Base-by-base conservation (phyloP, 805 yeast species). In the Zygotorulaspora sp. region DNA sequence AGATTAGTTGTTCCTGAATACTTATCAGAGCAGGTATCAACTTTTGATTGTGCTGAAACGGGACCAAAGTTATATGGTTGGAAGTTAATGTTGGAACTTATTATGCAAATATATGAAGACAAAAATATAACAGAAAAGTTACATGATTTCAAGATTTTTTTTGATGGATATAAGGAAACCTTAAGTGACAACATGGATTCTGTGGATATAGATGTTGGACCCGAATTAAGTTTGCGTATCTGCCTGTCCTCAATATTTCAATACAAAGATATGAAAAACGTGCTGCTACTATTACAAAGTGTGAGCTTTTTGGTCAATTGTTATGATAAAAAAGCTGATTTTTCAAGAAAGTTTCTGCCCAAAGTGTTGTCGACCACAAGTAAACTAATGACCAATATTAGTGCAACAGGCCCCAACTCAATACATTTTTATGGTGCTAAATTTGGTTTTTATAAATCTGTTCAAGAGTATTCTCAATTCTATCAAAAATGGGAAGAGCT, bases 231-330 rank as follows among this genome's bases (percentile, higher is more conserved):
- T 4, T 13, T 59, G n/a, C 23, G 36, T 3, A 21, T 58, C 6
- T 38, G 40, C 11, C 32, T 48, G 8, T 49, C 55, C 1, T 36
- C 40, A 2, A 30, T 53, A 11, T 52, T 55, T 19, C 40, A 47
- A 17, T 57, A 57, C 23, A 48, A 47, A 25, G 57, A 58, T 36
- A 32, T 56, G 33, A 61, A 59, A 36, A 50, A 50, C 18, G 13
- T 59, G 3, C 32, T 61, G 12, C 31, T 59, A 6, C 40, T 61
- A 6, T 41, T 59, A 13, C 65, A 61, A 40, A 57, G 63, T 42
- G 52, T 58, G 6, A 57, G 62, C 40, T 61, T 52, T 34, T 34
- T 61, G 23, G 53, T 54, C 3, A 61, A 59, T 30, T 59, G 62
- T 22, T 53, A 56, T 29, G 64, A 61, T 39, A 46, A 48, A 20